Base-by-base conservation (phyloP, 805 yeast species). In the Candida gorgasii region DNA sequence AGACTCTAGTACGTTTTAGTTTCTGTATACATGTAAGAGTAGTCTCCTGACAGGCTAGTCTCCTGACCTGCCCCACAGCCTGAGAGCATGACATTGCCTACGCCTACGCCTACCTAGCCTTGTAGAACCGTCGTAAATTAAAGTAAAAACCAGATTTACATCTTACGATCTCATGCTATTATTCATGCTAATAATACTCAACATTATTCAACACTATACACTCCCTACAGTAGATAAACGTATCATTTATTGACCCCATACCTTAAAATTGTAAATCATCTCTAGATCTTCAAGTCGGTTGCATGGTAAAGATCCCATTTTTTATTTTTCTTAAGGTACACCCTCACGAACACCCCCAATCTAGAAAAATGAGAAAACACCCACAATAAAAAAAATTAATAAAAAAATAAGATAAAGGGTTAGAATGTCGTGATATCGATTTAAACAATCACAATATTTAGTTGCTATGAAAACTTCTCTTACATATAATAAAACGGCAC, bases 391-490 rank as follows among this genome's bases (percentile, higher is more conserved):
- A 34, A 23, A 15, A 31, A 28, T 13, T 17, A 33, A 34, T 22
- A 34, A 4, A 14, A 12, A 34, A 24, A 24, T 11, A 24, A 24
- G 12, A 11, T 11, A 13, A 7, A 13, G 12, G n/a, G 9, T 22
- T 22, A 22, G 7, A 24, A 34, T 34, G 37, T 34, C 37, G 37
- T 15, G 20, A 22, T 34, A 23, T 13, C 8, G 7, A 4, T 7
- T 22, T 19, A 3, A 22, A 34, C 37, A 34, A 34, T 34, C 4
- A 5, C 7, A 22, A 20, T 6, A 34, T 22, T 34, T 34, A 34
- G 26, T 34, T 34, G 37, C 37, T 34, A 23, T 34, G 14, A 34
- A 34, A 34, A 34, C 37, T 34, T 34, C 37, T 34, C 37, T 34
- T 22, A 34, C 37, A 34, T 34, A 34, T 22, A 34, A 34, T 34